phyloP scores from a whole-genome alignment of 495 filamentous ascomycete species.

The Schizothecium vesticola region DNA sequence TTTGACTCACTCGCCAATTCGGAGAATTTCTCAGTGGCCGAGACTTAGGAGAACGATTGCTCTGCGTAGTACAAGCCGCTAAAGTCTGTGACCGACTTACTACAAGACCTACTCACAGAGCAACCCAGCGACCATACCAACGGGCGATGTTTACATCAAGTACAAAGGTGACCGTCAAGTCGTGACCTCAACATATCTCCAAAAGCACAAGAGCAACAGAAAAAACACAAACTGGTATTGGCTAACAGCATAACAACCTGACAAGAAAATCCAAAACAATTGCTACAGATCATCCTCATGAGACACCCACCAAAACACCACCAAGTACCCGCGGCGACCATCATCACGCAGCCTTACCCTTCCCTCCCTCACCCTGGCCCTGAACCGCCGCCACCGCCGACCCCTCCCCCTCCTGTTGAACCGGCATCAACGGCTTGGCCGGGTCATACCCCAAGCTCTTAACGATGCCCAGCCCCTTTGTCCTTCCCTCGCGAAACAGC shows the following conservation, averaged over 20 bases:
- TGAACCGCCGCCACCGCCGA: no score
- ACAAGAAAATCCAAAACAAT: not conserved
- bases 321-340: not conserved
- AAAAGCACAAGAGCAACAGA: no score
- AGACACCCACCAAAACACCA: not conserved
- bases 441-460: constrained; percentile 87
- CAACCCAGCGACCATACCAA: no score
- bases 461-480: constrained; percentile 92
- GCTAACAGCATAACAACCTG: not conserved
- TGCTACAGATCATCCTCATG: not conserved
- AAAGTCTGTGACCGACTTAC: no score
- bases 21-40: no score
- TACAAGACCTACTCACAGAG: no score
- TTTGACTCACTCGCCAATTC: no score
- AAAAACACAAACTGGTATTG: not conserved
- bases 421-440: constrained; percentile 31
- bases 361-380: not conserved
- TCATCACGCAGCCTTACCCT: not conserved
- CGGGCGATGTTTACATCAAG: no score
- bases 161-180: no score
- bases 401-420: constrained; percentile 16
- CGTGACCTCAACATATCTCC: no score
- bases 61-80: no score
- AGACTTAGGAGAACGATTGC: no score
- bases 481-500: constrained; percentile 89